Percentiles rank a stretch among this genome's conserved stretches.
phyloP scores from a whole-genome alignment of 306 rosid species.

The Fragaria ananassa region DNA sequence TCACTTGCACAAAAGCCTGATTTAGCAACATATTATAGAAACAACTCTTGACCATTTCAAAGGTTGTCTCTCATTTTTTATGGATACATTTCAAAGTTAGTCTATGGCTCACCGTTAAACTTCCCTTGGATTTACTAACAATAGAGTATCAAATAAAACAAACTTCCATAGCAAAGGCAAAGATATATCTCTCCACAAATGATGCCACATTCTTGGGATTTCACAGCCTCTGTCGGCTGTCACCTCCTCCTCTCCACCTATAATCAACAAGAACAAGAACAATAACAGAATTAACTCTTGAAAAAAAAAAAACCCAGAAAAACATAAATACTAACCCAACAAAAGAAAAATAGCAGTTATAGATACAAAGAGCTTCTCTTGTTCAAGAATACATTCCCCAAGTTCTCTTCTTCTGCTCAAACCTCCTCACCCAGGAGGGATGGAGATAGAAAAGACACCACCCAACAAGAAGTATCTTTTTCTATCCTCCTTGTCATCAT shows the following conservation, averaged over 20 bases:
- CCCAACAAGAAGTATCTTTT: slow-evolving; percentile 7
- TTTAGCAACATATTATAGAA: not conserved
- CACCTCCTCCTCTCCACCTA: slow-evolving; percentile 16
- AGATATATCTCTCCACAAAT: slow-evolving; percentile 15
- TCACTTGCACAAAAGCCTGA: not conserved
- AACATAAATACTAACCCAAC: not conserved
- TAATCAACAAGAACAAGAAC: not conserved
- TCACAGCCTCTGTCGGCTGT: slow-evolving; percentile 8
- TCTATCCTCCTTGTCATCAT: slow-evolving; percentile 47
- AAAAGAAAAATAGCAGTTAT: not conserved
- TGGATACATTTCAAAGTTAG: not conserved
- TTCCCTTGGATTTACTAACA: not conserved
- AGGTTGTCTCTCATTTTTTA: not conserved
- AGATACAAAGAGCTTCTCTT: not conserved
- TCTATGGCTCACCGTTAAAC: not conserved
- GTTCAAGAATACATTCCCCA: slow-evolving; percentile 12
- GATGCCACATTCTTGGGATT: slow-evolving; percentile 20
- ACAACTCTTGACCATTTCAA: not conserved
- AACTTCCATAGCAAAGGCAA: not conserved
- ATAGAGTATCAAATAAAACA: not conserved
- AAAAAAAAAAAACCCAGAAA: not conserved
- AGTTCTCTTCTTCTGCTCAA: slow-evolving; percentile 37
- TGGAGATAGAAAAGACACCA: slow-evolving; percentile 39
- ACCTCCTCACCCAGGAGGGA: slow-evolving; percentile 70
- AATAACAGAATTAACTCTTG: not conserved